Evolutionary conservation across 2,329 filamentous ascomycete genomes (phyloP).

Genomic region (Corniculantispora saksenae): DNA sequence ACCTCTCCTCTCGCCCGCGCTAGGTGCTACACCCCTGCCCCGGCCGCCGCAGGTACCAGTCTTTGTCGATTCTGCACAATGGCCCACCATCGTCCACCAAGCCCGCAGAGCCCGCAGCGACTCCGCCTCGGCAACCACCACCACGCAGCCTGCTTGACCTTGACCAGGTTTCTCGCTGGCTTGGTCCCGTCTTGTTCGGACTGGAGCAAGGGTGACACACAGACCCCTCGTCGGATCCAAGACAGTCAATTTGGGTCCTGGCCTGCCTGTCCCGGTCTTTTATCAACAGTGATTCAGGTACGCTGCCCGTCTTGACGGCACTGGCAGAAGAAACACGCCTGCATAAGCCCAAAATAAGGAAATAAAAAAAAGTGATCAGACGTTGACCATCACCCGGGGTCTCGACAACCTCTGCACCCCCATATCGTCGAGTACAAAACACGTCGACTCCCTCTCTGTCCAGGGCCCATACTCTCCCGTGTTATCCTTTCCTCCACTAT

Average conservation of each 20-base stretch:
- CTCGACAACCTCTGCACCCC: slow-evolving; percentile 15
- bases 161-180: neutral
- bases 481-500: slow-evolving; percentile 15
- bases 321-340: slow-evolving; percentile 14
- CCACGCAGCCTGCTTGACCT: slow-evolving; percentile 2
- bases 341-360: slow-evolving; percentile 18
- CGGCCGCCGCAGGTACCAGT: slow-evolving; percentile 15
- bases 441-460: slow-evolving; percentile 28
- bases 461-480: slow-evolving; percentile 9
- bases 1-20: neutral
- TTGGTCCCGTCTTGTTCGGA: slow-evolving; percentile 15
- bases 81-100: slow-evolving; percentile 6
- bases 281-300: slow-evolving; percentile 34
- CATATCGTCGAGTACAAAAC: slow-evolving; percentile 20
- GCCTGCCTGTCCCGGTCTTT: slow-evolving; percentile 26
- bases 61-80: slow-evolving; percentile 19
- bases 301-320: slow-evolving; percentile 18
- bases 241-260: slow-evolving; percentile 34
- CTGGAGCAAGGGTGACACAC: slow-evolving; percentile 32
- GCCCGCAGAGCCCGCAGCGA: neutral
- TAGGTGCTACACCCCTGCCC: neutral
- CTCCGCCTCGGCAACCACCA: slow-evolving; percentile 16
- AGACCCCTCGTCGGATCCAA: slow-evolving; percentile 34
- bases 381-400: slow-evolving; percentile 13
- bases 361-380: slow-evolving; percentile 9